Percentiles rank a stretch among this genome's conserved stretches.
These are phyloP conservation scores for Leccinum laetum DNA, from an alignment of 1,284 basidiomycete genomes.

Conservation along the genomic window DNA sequence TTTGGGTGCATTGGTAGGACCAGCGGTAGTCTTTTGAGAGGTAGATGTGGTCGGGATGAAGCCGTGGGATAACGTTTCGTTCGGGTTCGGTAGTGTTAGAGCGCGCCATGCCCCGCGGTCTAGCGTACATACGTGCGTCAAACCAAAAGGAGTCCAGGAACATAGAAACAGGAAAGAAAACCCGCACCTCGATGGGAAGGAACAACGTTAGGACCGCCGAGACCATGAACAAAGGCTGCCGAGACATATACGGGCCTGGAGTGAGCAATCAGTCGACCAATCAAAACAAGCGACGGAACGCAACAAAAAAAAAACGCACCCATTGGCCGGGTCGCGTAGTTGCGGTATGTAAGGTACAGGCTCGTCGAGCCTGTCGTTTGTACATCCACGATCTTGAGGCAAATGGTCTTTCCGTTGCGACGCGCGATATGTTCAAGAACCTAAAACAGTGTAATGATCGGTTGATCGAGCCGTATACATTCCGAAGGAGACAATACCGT, in stretches of 20 bases:
- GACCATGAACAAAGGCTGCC: slow-evolving; percentile 51
- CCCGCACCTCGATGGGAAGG: slow-evolving; percentile 57
- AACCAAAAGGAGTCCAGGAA: neutral
- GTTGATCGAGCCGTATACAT: neutral
- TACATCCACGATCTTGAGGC: slow-evolving; percentile 47
- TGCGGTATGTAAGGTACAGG: slow-evolving; percentile 42
- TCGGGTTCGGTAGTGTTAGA: slow-evolving; percentile 6
- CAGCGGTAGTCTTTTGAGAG: slow-evolving; percentile 45
- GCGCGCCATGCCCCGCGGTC: slow-evolving; percentile 26
- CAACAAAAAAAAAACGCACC: slow-evolving; percentile 20
- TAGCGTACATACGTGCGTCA: neutral
- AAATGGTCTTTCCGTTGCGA: slow-evolving; percentile 49
- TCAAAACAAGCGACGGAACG: neutral
- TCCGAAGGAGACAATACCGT: slow-evolving; percentile 29
- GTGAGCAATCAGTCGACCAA: neutral
- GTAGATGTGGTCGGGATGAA: slow-evolving; percentile 58
- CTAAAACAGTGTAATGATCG: slow-evolving; percentile 22
- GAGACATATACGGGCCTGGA: slow-evolving; percentile 57
- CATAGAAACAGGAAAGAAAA: too few species aligned
- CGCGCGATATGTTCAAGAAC: slow-evolving; percentile 50
- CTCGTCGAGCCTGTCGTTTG: slow-evolving; percentile 30
- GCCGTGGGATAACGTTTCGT: slow-evolving; percentile 58
- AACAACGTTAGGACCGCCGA: slow-evolving; percentile 46
- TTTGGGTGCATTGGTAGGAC: slow-evolving; percentile 59
- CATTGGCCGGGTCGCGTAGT: slow-evolving; percentile 54